phyloP scores from a whole-genome alignment of 2,329 filamentous ascomycete genomes.

The Verticillium albo-atrum region DNA sequence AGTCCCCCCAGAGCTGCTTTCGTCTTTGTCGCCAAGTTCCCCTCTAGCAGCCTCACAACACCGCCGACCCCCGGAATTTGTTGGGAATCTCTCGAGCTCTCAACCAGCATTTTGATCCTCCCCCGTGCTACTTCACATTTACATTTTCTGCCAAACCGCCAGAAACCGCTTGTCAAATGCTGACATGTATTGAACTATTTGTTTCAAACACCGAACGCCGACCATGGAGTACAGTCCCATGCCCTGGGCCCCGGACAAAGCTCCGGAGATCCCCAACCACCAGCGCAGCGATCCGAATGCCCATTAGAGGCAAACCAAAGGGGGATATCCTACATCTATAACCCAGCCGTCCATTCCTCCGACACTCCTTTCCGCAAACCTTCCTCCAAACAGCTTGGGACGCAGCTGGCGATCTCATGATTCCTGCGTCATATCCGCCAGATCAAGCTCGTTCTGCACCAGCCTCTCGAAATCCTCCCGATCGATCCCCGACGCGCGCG shows the following conservation, averaged over 20 bases:
- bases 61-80: too few relatives aligned
- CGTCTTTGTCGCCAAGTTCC: too few relatives aligned
- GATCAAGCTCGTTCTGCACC: conserved; percentile 66
- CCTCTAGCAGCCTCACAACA: too few relatives aligned
- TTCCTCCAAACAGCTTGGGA: conserved; percentile 9
- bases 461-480: conserved; percentile 70
- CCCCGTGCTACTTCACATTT: not conserved
- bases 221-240: not conserved
- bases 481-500: conserved; percentile 67
- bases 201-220: not conserved
- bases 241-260: not conserved
- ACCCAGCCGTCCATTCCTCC: not conserved
- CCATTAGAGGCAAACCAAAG: not conserved
- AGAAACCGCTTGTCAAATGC: not conserved
- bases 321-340: not conserved
- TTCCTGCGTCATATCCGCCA: conserved; percentile 47
- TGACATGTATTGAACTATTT: not conserved
- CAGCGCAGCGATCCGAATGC: not conserved
- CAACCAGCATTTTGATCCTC: too few relatives aligned
- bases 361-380: not conserved
- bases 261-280: not conserved
- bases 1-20: too few relatives aligned
- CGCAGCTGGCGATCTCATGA: conserved; percentile 44
- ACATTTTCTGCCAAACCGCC: not conserved
- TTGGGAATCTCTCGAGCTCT: too few relatives aligned